Base-by-base conservation (phyloP, 106 monocot species). In the Platanthera guangdongensis region DNA sequence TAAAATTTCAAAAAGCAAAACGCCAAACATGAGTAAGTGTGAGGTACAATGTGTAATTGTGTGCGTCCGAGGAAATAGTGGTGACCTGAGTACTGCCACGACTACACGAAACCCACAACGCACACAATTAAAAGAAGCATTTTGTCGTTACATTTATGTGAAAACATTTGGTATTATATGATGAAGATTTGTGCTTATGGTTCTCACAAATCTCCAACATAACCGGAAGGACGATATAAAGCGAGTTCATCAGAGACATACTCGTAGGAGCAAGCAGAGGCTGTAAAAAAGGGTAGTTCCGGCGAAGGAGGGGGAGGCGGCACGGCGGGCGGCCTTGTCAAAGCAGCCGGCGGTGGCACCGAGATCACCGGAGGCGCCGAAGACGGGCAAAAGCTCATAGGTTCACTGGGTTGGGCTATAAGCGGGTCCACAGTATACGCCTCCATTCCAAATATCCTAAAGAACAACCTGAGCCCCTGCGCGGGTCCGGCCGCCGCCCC, bases 381-480 rank as follows among this genome's bases (percentile, higher is more conserved):
- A 16, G 74, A 0, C 54, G 76, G 74, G 80, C 92, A 92, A 48
- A 83, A 84, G 19, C 72, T 47, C 79, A 81, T 80, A 1, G 92
- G 81, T 73, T 76, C 60, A 9, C 46, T 50, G 1, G 95, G 95
- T 81, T 90, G 74, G 7, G 86, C 70, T 32, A 95, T 75, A 57
- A 95, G 80, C 15, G 85, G 86, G 10, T 77, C 86, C 1, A 86
- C 90, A 0, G 77, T 32, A 79, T 95, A 95, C 75, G 88, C 62
- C 25, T 64, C 90, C 73, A 77, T 78, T 2, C 81, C 88, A 30
- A 88, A 85, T 77, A 92, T 78, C 10, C 75, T 25, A 75, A 92
- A 86, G 28, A 88, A 30, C 12, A 92, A 60, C 22, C 72, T 86
- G 13, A 90, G 86, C 16, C 68, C 68, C 39, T 75, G 81, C 6